These are phyloP conservation scores for Cyberlindnera veronae DNA, from an alignment of 805 yeast genomes.

Conservation along the genomic window DNA sequence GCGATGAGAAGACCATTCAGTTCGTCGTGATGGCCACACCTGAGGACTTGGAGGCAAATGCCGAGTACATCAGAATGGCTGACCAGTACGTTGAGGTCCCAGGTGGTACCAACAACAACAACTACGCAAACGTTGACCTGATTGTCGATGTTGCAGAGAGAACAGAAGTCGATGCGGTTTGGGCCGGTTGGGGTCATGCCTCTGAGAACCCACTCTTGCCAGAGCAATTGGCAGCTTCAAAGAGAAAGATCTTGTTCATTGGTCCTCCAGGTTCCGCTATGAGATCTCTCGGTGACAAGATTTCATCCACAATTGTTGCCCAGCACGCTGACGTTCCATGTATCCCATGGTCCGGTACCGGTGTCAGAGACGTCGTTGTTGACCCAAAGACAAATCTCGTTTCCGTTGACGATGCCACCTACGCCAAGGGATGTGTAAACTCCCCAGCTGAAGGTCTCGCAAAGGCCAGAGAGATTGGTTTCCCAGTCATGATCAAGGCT, in stretches of 20 bases:
- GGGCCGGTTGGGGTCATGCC: conserved; percentile 99
- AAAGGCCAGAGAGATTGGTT: conserved; percentile 85
- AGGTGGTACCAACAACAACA: conserved; percentile 98
- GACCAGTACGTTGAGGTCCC: conserved; percentile 98
- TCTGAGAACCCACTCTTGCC: conserved; percentile 97
- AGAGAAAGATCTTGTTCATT: conserved; percentile 84
- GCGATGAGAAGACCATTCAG: conserved; percentile 88
- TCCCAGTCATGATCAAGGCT: conserved; percentile 98
- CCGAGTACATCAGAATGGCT: conserved; percentile 98
- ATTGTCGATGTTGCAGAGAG: conserved; percentile 98
- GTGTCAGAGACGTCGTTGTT: conserved; percentile 75
- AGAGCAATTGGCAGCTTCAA: conserved; percentile 89
- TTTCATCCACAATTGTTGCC: conserved; percentile 96
- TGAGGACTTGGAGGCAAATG: conserved; percentile 95
- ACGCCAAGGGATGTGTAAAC: conserved; percentile 83
- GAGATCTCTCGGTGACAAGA: conserved; percentile 99
- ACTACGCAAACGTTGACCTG: conserved; percentile 95
- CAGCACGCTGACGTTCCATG: conserved; percentile 98
- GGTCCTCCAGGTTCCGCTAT: conserved; percentile 99
- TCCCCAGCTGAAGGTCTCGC: conserved; percentile 85
- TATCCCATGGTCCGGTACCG: conserved; percentile 99
- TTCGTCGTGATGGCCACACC: conserved; percentile 99
- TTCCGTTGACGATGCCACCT: conserved; percentile 80
- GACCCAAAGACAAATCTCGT: conserved; percentile 75
- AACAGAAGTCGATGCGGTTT: conserved; percentile 94